Percentiles rank a stretch among this genome's conserved stretches.
Evolutionary conservation across 495 filamentous ascomycete genomes (phyloP).

Genomic region (Penicillium manginii): DNA sequence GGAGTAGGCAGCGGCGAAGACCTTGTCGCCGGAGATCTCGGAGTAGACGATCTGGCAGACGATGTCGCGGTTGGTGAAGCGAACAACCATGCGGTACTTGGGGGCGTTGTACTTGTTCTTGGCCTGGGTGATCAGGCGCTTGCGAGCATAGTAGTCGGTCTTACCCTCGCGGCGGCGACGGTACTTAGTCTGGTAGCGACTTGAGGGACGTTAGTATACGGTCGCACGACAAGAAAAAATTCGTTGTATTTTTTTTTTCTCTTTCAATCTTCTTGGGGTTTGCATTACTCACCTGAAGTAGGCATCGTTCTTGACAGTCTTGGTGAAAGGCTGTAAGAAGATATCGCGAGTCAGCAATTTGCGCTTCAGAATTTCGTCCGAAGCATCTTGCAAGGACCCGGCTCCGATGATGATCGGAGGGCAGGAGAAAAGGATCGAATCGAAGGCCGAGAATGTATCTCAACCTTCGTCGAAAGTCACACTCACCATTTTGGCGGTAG

Average conservation of each 20-base stretch:
- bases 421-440: constrained; percentile 20
- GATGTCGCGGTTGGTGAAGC: constrained; percentile 99
- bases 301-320: constrained; percentile 92
- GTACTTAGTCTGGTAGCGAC: constrained; percentile 99
- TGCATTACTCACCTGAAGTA: constrained; percentile 90
- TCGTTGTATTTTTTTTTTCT: background rate
- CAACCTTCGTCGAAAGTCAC: constrained; percentile 29
- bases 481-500: constrained; percentile 58
- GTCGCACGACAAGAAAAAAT: constrained; percentile 18
- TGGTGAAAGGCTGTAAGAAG: constrained; percentile 81
- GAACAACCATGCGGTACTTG: constrained; percentile 99
- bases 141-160: constrained; percentile 99
- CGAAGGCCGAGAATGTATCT: constrained; percentile 23
- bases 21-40: constrained; percentile 97
- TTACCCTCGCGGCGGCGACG: constrained; percentile 94
- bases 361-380: constrained; percentile 87
- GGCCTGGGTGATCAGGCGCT: constrained; percentile 98
- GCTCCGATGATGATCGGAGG: constrained; percentile 24
- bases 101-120: constrained; percentile 99
- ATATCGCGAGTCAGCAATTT: constrained; percentile 94
- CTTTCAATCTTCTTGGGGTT: background rate
- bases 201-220: constrained; percentile 40
- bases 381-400: constrained; percentile 97
- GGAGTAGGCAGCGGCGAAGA: constrained; percentile 88
- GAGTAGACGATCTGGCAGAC: constrained; percentile 96